Conservation (phyloP, 306 rosid genomes). For the Quillaja saponaria region DNA sequence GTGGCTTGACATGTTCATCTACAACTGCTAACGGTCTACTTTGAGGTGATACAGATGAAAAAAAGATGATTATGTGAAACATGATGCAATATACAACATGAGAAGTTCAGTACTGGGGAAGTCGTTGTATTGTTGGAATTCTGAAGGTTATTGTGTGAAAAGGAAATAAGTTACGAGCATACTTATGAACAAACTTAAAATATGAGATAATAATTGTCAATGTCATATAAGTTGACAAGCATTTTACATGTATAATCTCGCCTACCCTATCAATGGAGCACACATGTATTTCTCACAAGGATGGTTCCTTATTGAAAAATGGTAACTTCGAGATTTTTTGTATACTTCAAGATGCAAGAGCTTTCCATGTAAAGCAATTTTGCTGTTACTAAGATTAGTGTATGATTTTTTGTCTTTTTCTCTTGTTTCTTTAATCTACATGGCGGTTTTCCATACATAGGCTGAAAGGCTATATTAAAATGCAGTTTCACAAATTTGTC, state of each 20-base stretch:
- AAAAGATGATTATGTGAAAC: no score
- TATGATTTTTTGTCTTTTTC: not conserved
- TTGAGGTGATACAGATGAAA: no score
- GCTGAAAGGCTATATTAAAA: constrained; percentile 20
- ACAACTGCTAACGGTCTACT: no score
- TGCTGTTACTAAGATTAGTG: constrained; percentile 2
- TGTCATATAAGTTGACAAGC: not conserved
- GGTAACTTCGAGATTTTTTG: not conserved
- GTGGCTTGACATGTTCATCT: not conserved
- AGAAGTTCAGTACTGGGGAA: no score
- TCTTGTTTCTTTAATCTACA: no score
- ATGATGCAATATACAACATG: no score
- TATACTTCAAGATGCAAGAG: not conserved
- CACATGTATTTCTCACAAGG: not conserved
- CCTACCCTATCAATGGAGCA: constrained; percentile 6
- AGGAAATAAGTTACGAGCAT: not conserved
- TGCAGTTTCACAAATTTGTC: constrained; percentile 16
- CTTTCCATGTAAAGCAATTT: not conserved
- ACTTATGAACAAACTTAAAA: constrained; percentile 3
- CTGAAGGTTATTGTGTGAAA: constrained; percentile 7
- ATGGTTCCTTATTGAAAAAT: not conserved
- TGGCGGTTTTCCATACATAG: constrained; percentile 14
- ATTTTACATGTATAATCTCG: constrained; percentile 1
- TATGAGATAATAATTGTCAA: not conserved
- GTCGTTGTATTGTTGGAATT: not conserved